These are phyloP conservation scores for Epichloe coenophiala DNA, from an alignment of 2,329 filamentous ascomycete genomes.

Conservation along the genomic window DNA sequence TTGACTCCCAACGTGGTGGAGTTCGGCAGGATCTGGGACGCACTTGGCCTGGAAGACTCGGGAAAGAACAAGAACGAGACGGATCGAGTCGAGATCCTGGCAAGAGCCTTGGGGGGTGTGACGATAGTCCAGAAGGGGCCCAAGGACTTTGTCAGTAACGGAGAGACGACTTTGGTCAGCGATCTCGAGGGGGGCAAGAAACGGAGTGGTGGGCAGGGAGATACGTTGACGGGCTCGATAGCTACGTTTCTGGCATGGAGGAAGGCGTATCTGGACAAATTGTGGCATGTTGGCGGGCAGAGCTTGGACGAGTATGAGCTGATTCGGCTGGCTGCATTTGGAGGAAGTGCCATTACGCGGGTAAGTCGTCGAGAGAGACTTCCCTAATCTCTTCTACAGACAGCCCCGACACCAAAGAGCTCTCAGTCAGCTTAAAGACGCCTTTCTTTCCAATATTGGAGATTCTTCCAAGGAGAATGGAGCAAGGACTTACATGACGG, in stretches of 20 bases:
- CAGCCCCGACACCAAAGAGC: too few species aligned
- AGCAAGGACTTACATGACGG: background rate
- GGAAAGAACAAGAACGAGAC: constrained; percentile 20
- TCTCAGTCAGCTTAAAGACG: too few species aligned
- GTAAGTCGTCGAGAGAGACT: constrained; percentile 28
- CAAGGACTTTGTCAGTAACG: constrained; percentile 73
- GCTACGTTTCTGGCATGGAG: constrained; percentile 85
- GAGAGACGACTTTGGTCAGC: constrained; percentile 57
- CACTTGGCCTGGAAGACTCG: constrained; percentile 50
- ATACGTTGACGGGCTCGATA: constrained; percentile 81
- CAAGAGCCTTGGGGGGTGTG: constrained; percentile 69
- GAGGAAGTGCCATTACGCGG: constrained; percentile 74
- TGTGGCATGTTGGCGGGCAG: constrained; percentile 52
- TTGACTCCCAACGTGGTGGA: constrained; percentile 93
- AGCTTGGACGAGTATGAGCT: constrained; percentile 41
- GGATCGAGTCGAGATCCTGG: constrained; percentile 48
- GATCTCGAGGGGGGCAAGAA: constrained; percentile 75
- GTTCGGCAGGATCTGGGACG: constrained; percentile 69
- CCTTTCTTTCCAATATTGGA: too few species aligned
- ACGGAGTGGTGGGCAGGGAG: constrained; percentile 85
- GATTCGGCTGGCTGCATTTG: constrained; percentile 70
- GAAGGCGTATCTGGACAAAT: constrained; percentile 66
- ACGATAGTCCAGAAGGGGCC: constrained; percentile 83
- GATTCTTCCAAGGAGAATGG: too few species aligned
- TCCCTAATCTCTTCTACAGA: too few species aligned